Evolutionary conservation across 2,329 filamentous ascomycete genomes (phyloP), one percentile per base, ranked within the genome.

Genomic region (Fusarium chuoi): DNA sequence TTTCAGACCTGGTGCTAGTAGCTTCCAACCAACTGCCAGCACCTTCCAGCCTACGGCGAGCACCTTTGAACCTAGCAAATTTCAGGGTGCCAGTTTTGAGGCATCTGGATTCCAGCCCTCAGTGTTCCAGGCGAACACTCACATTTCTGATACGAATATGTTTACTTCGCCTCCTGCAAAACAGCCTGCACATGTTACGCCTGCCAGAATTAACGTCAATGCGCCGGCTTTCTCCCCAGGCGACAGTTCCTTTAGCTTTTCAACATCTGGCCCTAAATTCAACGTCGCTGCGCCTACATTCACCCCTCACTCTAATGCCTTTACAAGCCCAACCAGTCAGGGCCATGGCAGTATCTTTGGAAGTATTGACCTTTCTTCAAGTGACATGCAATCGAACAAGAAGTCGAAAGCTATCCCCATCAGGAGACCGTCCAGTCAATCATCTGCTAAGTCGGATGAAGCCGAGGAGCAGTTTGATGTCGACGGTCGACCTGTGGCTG

Each of bases 351-450:
- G 89, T 59, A 93, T 95, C 75, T 94, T 95, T 79, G 88, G 90
- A 55, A 91, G 91, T 46, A 92, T 95, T 74, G 89, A 90, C 71
- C 83, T 93, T 38, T 89, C 86, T 62, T 82, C 87, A 38, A 86
- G 88, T 20, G 91, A 94, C 28, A 87, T 90, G 35, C 93, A 93
- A 77, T 88, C 91, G 12, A 81, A 84, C 2, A 94, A 93, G 83
- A 91, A 90, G 76, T 94, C 92, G 9, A 98, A 96, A 83, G 94
- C 94, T 15, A 89, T 98, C 62, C 93, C 95, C 0, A 97, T 98
- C 71, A 83, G 96, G 15, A 87, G 87, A 44, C 93, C 93, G 3
- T 86, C 90, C 65, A 90, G 86, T 76, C 83, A 72, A 84, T 85
- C 74, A 81, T 84, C 71, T 62, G 82, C 81, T 5, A 79, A 82